Evolutionary conservation across 164 flowering plant genomes (phyloP), one percentile per base, ranked within the genome.

Genomic region (Platanus orientalis): DNA sequence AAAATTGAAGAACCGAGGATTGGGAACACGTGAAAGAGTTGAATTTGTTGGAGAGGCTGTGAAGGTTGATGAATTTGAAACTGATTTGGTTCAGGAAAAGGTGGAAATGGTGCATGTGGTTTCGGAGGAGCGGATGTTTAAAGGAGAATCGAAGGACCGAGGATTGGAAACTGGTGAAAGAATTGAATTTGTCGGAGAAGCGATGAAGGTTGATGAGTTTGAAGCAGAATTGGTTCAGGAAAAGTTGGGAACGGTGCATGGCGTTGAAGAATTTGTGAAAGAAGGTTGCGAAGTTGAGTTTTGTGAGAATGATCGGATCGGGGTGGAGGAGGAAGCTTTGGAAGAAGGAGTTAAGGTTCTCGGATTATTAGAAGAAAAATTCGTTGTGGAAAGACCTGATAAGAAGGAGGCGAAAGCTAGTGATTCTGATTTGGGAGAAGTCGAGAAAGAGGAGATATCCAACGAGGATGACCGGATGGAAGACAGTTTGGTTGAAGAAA

Each of bases 1-100:
- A 44, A 55, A 60, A 28, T 27, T 60, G 48, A 48, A 30, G 45
- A 60, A 36, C 30, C 11, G 5, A 27, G 64, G 30, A 20, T 55
- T 53, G 49, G 54, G 29, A n/a, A 39, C 6, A 7, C 57, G 59
- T 20, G 47, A 20, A 3, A 24, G 28, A 28, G 64, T 21, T 27
- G 42, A 47, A 17, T 54, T 30, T 55, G 49, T 45, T 25, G 55
- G 32, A 2, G 51, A 62, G 1, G 29, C 25, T 51, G 56, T 44
- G 29, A 28, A 39, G 66, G 72, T 54, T 54, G 70, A 29, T 64
- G 45, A 36, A 44, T 25, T 39, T 55, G 60, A 42, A 60, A 44
- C 28, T 13, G 71, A 60, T 6, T 39, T 53, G 54, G 30, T 20
- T 48, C 40, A 0, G 9, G 53, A 52, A 39, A 45, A 34, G 26